A percentile compares a stretch with the other conserved stretches of the same genome.
These are phyloP conservation scores for Parietaria judaica DNA, from an alignment of 306 rosid species.

Conservation along the genomic window DNA sequence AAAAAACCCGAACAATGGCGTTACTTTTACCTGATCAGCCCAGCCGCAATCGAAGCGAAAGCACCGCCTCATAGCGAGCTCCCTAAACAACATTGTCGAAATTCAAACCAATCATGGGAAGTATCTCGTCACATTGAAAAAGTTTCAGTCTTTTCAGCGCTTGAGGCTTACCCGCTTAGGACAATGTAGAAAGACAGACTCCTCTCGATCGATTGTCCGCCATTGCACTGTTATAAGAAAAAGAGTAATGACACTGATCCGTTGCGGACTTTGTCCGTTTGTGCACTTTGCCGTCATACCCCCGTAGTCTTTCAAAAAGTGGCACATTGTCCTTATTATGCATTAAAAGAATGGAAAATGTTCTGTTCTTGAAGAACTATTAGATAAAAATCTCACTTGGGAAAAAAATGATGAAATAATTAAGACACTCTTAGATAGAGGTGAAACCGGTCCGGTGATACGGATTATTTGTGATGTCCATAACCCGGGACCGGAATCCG, in stretches of 20 bases:
- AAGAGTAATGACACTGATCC: not conserved
- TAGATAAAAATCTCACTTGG: too few relatives aligned
- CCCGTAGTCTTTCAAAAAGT: too few relatives aligned
- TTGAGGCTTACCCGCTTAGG: slow-evolving; percentile 41
- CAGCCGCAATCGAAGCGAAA: slow-evolving; percentile 63
- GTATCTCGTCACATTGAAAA: slow-evolving; percentile 10
- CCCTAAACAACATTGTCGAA: slow-evolving; percentile 25
- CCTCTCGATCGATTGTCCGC: slow-evolving; percentile 66
- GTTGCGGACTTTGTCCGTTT: too few relatives aligned
- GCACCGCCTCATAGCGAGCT: slow-evolving; percentile 91
- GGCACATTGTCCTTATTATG: too few relatives aligned
- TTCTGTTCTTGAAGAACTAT: too few relatives aligned
- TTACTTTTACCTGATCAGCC: slow-evolving; percentile 63
- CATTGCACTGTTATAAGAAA: slow-evolving; percentile 54
- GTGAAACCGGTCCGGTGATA: too few relatives aligned
- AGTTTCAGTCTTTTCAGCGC: not conserved
- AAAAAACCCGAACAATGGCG: slow-evolving; percentile 8
- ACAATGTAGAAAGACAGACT: slow-evolving; percentile 80
- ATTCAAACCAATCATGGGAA: slow-evolving; percentile 2
- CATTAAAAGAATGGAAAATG: too few relatives aligned
- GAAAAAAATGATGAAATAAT: too few relatives aligned
- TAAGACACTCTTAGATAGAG: too few relatives aligned
- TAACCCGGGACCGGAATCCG: too few relatives aligned
- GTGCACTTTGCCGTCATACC: too few relatives aligned
- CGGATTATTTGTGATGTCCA: too few relatives aligned